A percentile compares a stretch with the other conserved stretches of the same genome.
These are phyloP conservation scores for Tanacetum coccineum DNA, from an alignment of 129 eudicot genomes.

Conservation along the genomic window DNA sequence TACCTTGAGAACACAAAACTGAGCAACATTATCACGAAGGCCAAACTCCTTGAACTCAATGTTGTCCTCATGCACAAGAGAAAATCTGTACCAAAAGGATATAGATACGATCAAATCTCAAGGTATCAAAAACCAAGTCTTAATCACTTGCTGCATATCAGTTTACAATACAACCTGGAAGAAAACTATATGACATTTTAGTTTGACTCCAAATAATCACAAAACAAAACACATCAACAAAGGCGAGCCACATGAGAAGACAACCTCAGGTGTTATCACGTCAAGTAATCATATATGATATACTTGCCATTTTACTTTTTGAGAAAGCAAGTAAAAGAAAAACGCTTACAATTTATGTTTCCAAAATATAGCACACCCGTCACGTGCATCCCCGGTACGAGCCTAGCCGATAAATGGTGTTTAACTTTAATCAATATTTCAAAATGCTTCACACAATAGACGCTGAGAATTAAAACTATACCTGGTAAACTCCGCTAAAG, in stretches of 20 bases:
- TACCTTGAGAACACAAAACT: slow-evolving; percentile 89
- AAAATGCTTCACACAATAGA: slow-evolving; percentile 8
- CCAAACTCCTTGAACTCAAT: slow-evolving; percentile 73
- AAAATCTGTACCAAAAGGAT: slow-evolving; percentile 44
- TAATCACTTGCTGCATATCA: background rate
- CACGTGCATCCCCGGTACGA: slow-evolving; percentile 80
- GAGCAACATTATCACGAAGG: slow-evolving; percentile 85
- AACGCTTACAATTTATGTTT: slow-evolving; percentile 55
- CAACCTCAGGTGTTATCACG: too few relatives aligned
- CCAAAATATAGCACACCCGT: slow-evolving; percentile 94
- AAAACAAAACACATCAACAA: too few relatives aligned
- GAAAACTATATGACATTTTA: too few relatives aligned
- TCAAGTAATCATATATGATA: background rate
- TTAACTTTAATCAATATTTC: background rate
- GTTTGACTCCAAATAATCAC: too few relatives aligned
- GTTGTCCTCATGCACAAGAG: slow-evolving; percentile 59
- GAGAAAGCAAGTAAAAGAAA: background rate
- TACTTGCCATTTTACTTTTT: background rate
- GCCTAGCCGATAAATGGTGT: slow-evolving; percentile 37
- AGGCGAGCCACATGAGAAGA: too few relatives aligned
- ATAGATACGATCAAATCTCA: background rate
- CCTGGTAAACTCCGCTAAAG: slow-evolving; percentile 78
- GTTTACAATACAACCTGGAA: slow-evolving; percentile 2
- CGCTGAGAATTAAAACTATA: slow-evolving; percentile 15
- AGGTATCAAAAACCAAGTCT: background rate